A percentile compares a stretch with the other conserved stretches of the same genome.
Conservation (phyloP, 1,284 basidiomycete species). For the Chalciporus piperatoides region DNA sequence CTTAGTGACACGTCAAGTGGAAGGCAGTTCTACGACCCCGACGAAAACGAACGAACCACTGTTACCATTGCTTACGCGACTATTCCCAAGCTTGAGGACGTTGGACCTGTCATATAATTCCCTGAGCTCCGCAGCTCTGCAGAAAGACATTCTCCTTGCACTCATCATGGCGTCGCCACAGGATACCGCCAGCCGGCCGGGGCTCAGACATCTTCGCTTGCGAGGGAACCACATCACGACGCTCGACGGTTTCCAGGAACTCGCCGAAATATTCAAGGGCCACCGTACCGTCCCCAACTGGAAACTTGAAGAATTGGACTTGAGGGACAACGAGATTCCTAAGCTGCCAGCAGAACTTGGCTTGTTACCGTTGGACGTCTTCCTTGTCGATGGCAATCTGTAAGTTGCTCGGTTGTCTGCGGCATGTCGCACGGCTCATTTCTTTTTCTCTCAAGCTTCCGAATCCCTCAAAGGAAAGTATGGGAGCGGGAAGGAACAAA, state of each 20-base stretch:
- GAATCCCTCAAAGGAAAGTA: slow-evolving; percentile 70
- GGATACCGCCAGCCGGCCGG: slow-evolving; percentile 34
- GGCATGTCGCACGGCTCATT: slow-evolving; percentile 3
- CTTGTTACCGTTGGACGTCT: slow-evolving; percentile 68
- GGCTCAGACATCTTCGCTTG: slow-evolving; percentile 60
- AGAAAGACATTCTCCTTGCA: slow-evolving; percentile 40
- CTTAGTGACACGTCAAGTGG: slow-evolving; percentile 37
- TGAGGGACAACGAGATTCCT: slow-evolving; percentile 73
- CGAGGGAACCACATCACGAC: slow-evolving; percentile 62
- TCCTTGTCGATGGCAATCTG: slow-evolving; percentile 81
- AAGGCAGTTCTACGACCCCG: slow-evolving; percentile 32
- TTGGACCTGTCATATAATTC: slow-evolving; percentile 73
- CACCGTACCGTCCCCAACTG: slow-evolving; percentile 59
- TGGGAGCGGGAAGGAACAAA: slow-evolving; percentile 86
- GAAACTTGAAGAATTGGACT: slow-evolving; percentile 74
- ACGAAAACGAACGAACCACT: slow-evolving; percentile 48
- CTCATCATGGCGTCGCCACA: slow-evolving; percentile 46
- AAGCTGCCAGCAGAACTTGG: slow-evolving; percentile 67
- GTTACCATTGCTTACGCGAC: slow-evolving; percentile 50
- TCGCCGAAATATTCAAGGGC: slow-evolving; percentile 61
- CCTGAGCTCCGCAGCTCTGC: slow-evolving; percentile 52
- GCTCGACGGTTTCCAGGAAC: slow-evolving; percentile 56
- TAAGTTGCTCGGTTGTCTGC: slow-evolving; percentile 40
- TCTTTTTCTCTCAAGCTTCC: slow-evolving; percentile 49
- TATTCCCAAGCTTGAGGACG: slow-evolving; percentile 66